Percentiles rank a stretch among this genome's conserved stretches.
phyloP scores from a whole-genome alignment of 106 monocot genomes.

The Chionographis japonica region DNA sequence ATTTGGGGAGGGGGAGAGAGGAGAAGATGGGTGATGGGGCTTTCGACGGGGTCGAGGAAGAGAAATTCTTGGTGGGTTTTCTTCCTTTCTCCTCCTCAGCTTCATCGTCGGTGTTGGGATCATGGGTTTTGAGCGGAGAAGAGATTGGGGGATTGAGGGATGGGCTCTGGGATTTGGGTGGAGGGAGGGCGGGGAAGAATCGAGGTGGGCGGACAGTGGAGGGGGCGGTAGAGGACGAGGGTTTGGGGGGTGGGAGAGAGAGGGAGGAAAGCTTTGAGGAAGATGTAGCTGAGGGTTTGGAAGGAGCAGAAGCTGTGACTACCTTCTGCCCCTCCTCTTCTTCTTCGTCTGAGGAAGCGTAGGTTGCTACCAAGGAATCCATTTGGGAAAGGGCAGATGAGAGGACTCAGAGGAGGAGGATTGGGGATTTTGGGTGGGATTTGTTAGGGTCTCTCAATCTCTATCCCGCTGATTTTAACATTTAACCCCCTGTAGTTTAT shows the following conservation, averaged over 20 bases:
- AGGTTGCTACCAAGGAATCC: constrained; percentile 85
- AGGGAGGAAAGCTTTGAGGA: constrained; percentile 6
- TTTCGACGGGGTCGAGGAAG: too few relatives aligned
- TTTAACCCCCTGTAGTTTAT: too few relatives aligned
- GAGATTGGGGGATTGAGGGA: neutral
- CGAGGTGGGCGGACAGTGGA: constrained; percentile 21
- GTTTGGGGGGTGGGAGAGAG: constrained; percentile 14
- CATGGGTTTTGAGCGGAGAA: too few relatives aligned
- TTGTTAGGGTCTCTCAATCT: too few relatives aligned
- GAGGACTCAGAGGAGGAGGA: too few relatives aligned
- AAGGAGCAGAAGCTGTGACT: neutral
- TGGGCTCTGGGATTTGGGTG: constrained; percentile 8
- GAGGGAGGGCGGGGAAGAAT: constrained; percentile 20
- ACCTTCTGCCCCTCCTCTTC: constrained; percentile 19
- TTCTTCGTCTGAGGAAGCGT: constrained; percentile 76
- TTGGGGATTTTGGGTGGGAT: too few relatives aligned
- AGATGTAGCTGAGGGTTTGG: neutral
- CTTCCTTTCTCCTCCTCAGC: neutral
- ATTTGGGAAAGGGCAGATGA: constrained; percentile 12
- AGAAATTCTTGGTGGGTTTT: neutral
- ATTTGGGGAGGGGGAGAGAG: constrained; percentile 8
- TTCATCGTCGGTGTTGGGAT: too few relatives aligned
- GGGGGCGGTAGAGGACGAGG: constrained; percentile 11
- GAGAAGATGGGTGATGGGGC: constrained; percentile 3
- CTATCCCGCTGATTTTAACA: too few relatives aligned